phyloP scores from a whole-genome alignment of 192 early-diverging fungal species.

The Jimgerdemannia flammicorona region DNA sequence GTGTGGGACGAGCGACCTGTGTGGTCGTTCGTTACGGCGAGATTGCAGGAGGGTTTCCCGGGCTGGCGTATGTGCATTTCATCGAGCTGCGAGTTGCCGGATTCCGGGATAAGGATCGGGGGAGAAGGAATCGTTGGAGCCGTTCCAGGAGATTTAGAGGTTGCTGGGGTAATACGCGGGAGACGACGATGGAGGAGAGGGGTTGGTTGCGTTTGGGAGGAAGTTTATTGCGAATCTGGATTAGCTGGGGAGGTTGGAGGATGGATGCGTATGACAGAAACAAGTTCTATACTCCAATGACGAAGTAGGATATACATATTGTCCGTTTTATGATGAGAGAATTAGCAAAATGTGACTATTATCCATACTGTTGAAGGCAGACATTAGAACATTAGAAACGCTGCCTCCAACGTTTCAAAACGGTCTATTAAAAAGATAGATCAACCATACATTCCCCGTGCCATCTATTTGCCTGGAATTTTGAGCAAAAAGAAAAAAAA shows the following conservation, averaged over 20 bases:
- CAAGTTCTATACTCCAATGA: no score
- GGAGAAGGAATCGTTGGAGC: constrained; percentile 17
- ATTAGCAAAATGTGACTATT: no score
- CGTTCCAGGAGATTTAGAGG: constrained; percentile 15
- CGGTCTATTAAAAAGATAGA: no score
- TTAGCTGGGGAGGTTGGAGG: constrained; percentile 18
- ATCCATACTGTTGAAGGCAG: no score
- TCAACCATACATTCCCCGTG: no score
- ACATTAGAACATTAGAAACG: no score
- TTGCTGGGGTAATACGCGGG: no score
- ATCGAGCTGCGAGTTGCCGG: constrained; percentile 18
- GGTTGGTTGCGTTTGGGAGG: constrained; percentile 27
- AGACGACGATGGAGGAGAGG: constrained; percentile 11
- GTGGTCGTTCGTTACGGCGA: constrained; percentile 15
- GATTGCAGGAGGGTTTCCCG: constrained; percentile 21
- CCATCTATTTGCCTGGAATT: no score
- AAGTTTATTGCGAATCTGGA: constrained; percentile 35
- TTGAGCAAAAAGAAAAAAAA: no score
- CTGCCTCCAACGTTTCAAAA: no score
- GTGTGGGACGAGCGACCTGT: constrained; percentile 27
- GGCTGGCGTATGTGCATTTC: constrained; percentile 28
- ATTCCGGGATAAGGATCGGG: constrained; percentile 7
- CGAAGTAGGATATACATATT: no score
- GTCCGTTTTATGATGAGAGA: no score
- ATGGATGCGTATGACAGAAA: neutral